Percentiles rank a stretch among this genome's conserved stretches.
phyloP scores from a whole-genome alignment of 805 yeast genomes.

The Saturnispora diversa region DNA sequence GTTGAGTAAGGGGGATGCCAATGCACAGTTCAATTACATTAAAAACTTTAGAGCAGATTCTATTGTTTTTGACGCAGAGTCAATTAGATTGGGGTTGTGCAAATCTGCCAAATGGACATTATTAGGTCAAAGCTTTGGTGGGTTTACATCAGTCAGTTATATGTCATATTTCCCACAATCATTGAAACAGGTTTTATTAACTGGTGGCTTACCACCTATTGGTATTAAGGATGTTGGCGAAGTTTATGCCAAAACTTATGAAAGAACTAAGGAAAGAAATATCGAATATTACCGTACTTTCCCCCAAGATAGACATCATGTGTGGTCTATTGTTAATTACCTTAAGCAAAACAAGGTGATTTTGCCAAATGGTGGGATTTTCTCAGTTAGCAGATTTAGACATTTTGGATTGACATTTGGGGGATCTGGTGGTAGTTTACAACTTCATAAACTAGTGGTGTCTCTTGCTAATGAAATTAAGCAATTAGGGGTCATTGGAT shows the following conservation, averaged over 20 bases:
- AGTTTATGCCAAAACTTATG: slow-evolving; percentile 42
- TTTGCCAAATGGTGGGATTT: slow-evolving; percentile 44
- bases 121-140: slow-evolving; percentile 27
- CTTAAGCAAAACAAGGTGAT: slow-evolving; percentile 26
- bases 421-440: slow-evolving; percentile 41
- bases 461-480: slow-evolving; percentile 34
- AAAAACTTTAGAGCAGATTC: slow-evolving; percentile 45
- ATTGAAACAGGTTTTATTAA: slow-evolving; percentile 37
- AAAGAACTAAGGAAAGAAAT: slow-evolving; percentile 41
- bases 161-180: slow-evolving; percentile 21
- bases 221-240: slow-evolving; percentile 33
- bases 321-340: slow-evolving; percentile 32
- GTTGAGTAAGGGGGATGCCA: slow-evolving; percentile 14
- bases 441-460: slow-evolving; percentile 37
- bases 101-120: slow-evolving; percentile 37
- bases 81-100: slow-evolving; percentile 32
- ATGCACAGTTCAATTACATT: slow-evolving; percentile 33
- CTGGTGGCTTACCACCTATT: slow-evolving; percentile 57
- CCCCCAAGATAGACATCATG: slow-evolving; percentile 38
- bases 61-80: slow-evolving; percentile 44
- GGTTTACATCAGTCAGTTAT: slow-evolving; percentile 13
- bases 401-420: slow-evolving; percentile 47
- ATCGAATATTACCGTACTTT: slow-evolving; percentile 39
- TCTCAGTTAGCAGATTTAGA: slow-evolving; percentile 46
- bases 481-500: slow-evolving; percentile 32